A percentile compares a stretch with the other conserved stretches of the same genome.
Conservation (phyloP, 2,329 filamentous ascomycete genomes). For the Monilinia fructicola region DNA sequence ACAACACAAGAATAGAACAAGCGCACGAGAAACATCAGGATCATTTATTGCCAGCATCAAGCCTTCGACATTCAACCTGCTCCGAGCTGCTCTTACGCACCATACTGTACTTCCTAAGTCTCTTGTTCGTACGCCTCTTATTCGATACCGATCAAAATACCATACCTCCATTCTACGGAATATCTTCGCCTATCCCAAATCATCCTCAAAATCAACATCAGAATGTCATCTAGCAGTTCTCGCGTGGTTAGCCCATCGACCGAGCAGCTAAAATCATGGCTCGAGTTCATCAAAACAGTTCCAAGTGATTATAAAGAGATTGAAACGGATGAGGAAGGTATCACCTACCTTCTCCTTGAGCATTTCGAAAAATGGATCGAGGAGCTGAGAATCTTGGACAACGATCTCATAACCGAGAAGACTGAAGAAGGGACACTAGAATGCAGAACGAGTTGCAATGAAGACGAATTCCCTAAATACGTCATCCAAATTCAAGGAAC, state of each 20-base stretch:
- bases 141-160: no score
- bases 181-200: not conserved
- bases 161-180: not conserved
- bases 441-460: not conserved
- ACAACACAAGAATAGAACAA: not conserved
- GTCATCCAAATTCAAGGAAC: not conserved
- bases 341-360: not conserved
- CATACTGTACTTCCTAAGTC: no score
- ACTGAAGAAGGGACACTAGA: rapidly evolving
- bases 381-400: no score
- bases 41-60: not conserved
- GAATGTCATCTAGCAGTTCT: not conserved
- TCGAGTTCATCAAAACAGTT: not conserved
- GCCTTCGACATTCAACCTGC: not conserved
- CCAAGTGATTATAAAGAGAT: not conserved
- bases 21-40: not conserved
- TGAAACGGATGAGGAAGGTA: not conserved
- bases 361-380: not conserved
- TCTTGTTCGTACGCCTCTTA: not conserved
- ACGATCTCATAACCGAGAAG: no score
- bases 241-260: no score
- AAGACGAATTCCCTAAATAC: not conserved
- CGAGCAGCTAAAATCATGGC: not conserved
- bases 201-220: not conserved
- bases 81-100: not conserved